A percentile compares a stretch with the other conserved stretches of the same genome.
phyloP scores from a whole-genome alignment of 2,329 filamentous ascomycete genomes.

The Beauveria caledonica region DNA sequence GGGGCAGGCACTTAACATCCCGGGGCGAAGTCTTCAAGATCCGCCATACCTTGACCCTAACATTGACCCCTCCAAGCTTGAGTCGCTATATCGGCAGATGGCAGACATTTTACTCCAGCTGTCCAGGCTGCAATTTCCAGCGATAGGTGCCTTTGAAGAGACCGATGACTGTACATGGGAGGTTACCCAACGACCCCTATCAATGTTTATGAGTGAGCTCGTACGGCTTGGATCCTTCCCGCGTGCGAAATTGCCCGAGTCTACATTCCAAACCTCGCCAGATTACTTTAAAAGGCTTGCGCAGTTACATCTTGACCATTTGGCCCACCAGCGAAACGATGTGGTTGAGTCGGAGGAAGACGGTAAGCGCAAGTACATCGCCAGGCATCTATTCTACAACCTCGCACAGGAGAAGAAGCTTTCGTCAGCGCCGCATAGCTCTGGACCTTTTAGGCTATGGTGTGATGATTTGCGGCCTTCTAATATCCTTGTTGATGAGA shows the following conservation, averaged over 20 bases:
- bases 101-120: slow-evolving; percentile 5
- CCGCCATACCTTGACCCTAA: neutral
- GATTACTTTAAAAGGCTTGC: neutral
- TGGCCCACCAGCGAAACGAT: neutral
- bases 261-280: neutral
- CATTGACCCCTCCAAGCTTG: slow-evolving; percentile 6
- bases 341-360: neutral
- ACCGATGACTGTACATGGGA: neutral
- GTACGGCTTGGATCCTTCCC: neutral
- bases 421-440: no score
- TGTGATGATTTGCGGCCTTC: neutral
- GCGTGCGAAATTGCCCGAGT: neutral
- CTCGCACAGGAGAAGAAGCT: neutral
- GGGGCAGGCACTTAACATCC: slow-evolving; percentile 10
- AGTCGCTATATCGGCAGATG: slow-evolving; percentile 9
- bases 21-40: neutral
- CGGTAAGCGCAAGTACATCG: neutral
- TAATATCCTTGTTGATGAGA: neutral
- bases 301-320: neutral
- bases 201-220: neutral
- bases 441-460: neutral
- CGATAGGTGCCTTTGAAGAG: neutral
- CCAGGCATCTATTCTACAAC: neutral
- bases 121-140: neutral
- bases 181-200: neutral